These are phyloP conservation scores for Kuraishia capsulata DNA, from an alignment of 805 yeast species.

Conservation along the genomic window DNA sequence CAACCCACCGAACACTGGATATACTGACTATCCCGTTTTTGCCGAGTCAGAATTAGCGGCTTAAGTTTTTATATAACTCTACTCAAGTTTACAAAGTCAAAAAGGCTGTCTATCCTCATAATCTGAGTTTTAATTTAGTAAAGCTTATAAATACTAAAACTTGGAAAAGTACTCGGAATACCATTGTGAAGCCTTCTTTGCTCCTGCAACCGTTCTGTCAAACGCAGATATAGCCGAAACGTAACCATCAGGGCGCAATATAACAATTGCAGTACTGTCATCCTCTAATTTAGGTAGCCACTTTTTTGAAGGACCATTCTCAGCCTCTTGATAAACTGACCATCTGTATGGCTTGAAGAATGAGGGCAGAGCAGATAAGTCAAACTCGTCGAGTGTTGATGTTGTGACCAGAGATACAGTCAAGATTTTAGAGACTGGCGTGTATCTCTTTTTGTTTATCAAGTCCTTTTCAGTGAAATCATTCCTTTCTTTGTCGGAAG, in stretches of 20 bases:
- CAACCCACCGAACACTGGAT: conserved; percentile 3
- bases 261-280: conserved; percentile 4
- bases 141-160: neutral
- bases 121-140: too few relatives aligned
- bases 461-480: conserved; percentile 2
- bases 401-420: conserved; percentile 3
- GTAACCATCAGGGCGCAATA: conserved; percentile 16
- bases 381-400: neutral
- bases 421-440: conserved; percentile 5
- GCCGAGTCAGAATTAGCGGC: neutral
- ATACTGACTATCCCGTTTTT: neutral
- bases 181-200: conserved; percentile 2
- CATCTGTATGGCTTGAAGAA: conserved; percentile 7
- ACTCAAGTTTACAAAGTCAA: too few relatives aligned
- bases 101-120: too few relatives aligned
- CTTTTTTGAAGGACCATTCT: conserved; percentile 3
- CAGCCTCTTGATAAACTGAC: conserved; percentile 4
- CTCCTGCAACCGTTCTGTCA: neutral
- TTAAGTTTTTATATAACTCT: neutral
- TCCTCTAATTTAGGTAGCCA: conserved; percentile 4
- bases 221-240: conserved; percentile 7
- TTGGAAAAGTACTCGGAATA: conserved; percentile 1
- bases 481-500: too few relatives aligned
- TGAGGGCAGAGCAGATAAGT: conserved; percentile 4
- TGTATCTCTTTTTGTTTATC: conserved; percentile 5